phyloP scores from a whole-genome alignment of 2,329 filamentous ascomycete genomes.

The Chaetomiaceae sp. region DNA sequence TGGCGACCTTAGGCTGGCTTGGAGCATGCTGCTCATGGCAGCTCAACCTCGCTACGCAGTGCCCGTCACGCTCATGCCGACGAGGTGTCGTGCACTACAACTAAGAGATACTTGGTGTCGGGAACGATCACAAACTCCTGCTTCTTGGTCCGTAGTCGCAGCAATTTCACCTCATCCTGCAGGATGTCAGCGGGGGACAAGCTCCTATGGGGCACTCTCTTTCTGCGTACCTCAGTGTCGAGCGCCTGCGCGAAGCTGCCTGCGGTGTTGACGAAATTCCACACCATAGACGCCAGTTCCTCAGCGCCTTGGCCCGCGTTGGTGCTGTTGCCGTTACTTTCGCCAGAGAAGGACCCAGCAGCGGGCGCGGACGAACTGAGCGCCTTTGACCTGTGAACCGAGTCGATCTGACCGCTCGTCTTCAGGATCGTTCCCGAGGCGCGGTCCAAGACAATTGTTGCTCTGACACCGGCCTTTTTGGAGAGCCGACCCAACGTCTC shows the following conservation, averaged over 20 bases:
- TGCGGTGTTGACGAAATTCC: conserved; percentile 65
- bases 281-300: conserved; percentile 70
- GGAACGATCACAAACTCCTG: conserved; percentile 80
- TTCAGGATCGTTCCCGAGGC: conserved; percentile 67
- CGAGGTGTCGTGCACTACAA: conserved; percentile 77
- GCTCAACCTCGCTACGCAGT: background rate
- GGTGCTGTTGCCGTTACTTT: conserved; percentile 35
- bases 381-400: conserved; percentile 41
- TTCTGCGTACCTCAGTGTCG: conserved; percentile 62
- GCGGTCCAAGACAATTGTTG: conserved; percentile 68
- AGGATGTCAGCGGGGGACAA: conserved; percentile 10
- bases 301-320: conserved; percentile 56
- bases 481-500: conserved; percentile 63
- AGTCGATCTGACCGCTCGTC: conserved; percentile 62
- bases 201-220: background rate
- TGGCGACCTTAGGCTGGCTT: no score
- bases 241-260: conserved; percentile 65
- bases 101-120: conserved; percentile 70
- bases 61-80: conserved; percentile 43
- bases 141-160: conserved; percentile 74
- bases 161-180: conserved; percentile 68
- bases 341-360: conserved; percentile 41
- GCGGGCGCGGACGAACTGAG: conserved; percentile 19
- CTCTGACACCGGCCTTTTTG: conserved; percentile 73
- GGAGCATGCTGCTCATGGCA: no score